Conservation (phyloP, 140 eudicot genomes). For the Stevia rebaudiana region DNA sequence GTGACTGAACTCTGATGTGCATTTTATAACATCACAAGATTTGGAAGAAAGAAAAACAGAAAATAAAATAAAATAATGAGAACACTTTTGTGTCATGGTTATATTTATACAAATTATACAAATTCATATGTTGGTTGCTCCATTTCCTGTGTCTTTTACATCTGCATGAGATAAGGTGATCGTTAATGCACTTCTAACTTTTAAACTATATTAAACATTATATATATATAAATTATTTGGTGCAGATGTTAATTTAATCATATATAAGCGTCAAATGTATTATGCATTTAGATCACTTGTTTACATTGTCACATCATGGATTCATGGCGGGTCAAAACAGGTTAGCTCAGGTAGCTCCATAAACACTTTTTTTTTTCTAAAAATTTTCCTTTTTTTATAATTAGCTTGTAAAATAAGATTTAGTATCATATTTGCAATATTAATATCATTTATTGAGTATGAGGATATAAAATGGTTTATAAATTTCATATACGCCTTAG, state of each 20-base stretch:
- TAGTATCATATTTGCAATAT: background rate
- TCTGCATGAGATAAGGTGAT: background rate
- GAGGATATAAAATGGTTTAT: background rate
- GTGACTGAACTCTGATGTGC: no score
- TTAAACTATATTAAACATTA: background rate
- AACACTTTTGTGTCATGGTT: background rate
- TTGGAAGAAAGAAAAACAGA: background rate
- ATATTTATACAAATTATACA: constrained; percentile 15
- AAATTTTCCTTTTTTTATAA: background rate
- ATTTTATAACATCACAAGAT: no score
- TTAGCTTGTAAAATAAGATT: background rate
- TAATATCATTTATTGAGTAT: background rate
- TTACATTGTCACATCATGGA: background rate
- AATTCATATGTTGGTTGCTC: constrained; percentile 13
- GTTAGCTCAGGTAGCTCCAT: background rate
- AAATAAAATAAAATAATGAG: background rate
- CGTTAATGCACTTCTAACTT: background rate
- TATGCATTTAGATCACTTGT: background rate
- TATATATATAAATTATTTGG: background rate
- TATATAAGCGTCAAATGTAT: background rate
- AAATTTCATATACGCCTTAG: background rate
- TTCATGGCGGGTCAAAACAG: background rate
- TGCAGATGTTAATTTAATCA: background rate
- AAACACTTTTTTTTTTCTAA: background rate
- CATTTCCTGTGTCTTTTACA: constrained; percentile 19